These are phyloP conservation scores for Meredithiella fracta DNA, from an alignment of 2,329 filamentous ascomycete species.

Conservation along the genomic window DNA sequence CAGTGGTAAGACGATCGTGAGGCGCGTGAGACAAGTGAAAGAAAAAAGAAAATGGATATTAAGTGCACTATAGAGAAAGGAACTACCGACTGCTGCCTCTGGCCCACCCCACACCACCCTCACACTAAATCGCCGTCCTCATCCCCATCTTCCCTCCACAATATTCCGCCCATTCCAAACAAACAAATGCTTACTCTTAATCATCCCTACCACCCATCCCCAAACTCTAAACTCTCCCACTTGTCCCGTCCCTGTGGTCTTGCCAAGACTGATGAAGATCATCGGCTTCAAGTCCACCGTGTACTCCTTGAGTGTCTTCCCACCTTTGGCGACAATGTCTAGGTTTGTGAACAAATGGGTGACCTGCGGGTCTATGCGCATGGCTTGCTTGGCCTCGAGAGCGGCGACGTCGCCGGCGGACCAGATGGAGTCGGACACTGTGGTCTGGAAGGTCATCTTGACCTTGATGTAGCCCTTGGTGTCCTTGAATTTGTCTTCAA, in stretches of 20 bases:
- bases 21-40: no score
- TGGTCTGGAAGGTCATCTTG: slow-evolving; percentile 23
- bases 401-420: slow-evolving; percentile 29
- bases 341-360: slow-evolving; percentile 22
- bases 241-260: slow-evolving; percentile 25
- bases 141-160: slow-evolving; percentile 22
- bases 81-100: no score
- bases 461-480: slow-evolving; percentile 23
- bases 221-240: slow-evolving; percentile 24
- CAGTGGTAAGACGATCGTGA: no score
- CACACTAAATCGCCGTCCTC: background rate
- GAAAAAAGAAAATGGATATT: no score
- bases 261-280: slow-evolving; percentile 26
- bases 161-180: slow-evolving; percentile 20
- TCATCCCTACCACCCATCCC: slow-evolving; percentile 24
- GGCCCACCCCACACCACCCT: background rate
- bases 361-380: slow-evolving; percentile 21
- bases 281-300: slow-evolving; percentile 19
- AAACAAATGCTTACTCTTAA: slow-evolving; percentile 25
- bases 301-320: slow-evolving; percentile 20
- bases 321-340: slow-evolving; percentile 20
- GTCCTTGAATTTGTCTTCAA: slow-evolving; percentile 24
- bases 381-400: slow-evolving; percentile 23
- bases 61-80: no score
- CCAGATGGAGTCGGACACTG: slow-evolving; percentile 24